Percentiles rank a stretch among this genome's conserved stretches.
Evolutionary conservation across 352 stramenopile genomes (phyloP).

Genomic region (Pythium scleroteichum): DNA sequence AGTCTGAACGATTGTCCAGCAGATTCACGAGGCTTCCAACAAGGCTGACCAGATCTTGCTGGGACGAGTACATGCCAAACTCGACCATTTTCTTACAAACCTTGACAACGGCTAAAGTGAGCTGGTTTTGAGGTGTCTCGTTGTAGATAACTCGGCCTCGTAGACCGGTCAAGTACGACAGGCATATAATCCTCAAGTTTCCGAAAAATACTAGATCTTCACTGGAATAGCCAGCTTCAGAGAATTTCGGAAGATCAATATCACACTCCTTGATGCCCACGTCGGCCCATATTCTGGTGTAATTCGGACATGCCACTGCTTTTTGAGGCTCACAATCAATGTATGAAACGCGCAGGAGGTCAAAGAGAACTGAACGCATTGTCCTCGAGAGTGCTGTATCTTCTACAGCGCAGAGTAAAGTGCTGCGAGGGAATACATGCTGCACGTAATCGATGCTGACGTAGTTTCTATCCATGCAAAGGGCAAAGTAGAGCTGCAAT

Average conservation of each 20-base stretch:
- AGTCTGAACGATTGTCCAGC: conserved; percentile 53
- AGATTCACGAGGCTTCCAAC: conserved; percentile 34
- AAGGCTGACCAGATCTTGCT: conserved; percentile 40
- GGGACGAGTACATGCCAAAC: conserved; percentile 63
- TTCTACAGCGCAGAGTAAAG: conserved; percentile 48
- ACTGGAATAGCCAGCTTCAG: conserved; percentile 34
- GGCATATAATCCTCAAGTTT: conserved; percentile 47
- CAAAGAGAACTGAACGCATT: conserved; percentile 63
- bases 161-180: conserved; percentile 43
- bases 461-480: conserved; percentile 78
- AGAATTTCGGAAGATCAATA: conserved; percentile 30
- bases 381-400: conserved; percentile 50
- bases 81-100: conserved; percentile 58
- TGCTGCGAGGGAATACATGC: conserved; percentile 54
- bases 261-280: conserved; percentile 36
- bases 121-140: conserved; percentile 60
- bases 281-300: conserved; percentile 71
- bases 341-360: conserved; percentile 65
- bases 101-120: conserved; percentile 56
- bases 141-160: conserved; percentile 50
- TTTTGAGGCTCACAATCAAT: conserved; percentile 76
- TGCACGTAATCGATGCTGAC: conserved; percentile 75
- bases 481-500: conserved; percentile 65
- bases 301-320: conserved; percentile 52
- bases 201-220: conserved; percentile 54